A percentile compares a stretch with the other conserved stretches of the same genome.
Evolutionary conservation across 2,329 filamentous ascomycete genomes (phyloP).

Genomic region (Trichoderma hamatum): DNA sequence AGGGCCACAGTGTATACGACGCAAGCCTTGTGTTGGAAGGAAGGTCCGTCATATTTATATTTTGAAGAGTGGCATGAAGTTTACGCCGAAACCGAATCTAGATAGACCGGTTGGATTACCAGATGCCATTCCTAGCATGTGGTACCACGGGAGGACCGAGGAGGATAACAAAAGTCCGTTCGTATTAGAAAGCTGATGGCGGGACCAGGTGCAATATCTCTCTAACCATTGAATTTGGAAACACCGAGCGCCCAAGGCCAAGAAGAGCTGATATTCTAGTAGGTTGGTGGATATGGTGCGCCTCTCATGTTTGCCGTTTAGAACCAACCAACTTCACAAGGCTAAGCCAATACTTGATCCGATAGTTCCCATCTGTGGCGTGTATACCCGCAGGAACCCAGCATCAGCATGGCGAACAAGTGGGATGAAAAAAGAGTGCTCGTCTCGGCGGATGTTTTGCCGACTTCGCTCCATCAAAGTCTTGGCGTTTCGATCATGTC

Average conservation of each 20-base stretch:
- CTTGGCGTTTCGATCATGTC: not conserved
- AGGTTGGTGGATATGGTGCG: not conserved
- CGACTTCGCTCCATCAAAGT: slow-evolving; percentile 7
- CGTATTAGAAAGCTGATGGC: not conserved
- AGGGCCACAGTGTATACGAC: not conserved
- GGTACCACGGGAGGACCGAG: not conserved
- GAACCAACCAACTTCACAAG: not conserved
- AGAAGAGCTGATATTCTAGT: not conserved
- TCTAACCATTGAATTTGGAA: not conserved
- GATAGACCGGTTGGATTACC: not conserved
- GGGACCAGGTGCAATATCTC: not conserved
- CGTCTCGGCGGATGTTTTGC: not conserved
- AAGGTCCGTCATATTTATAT: not conserved
- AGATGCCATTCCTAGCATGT: not conserved
- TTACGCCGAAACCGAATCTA: not conserved
- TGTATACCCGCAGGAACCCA: not conserved
- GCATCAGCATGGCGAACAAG: not conserved
- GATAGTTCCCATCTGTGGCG: slow-evolving; percentile 2
- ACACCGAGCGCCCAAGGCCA: not conserved
- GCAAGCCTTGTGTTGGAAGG: not conserved
- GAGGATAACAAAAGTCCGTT: not conserved
- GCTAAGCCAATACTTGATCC: not conserved
- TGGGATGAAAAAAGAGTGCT: not conserved
- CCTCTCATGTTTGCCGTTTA: not conserved
- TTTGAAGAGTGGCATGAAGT: not conserved